These are phyloP conservation scores for Laburnicola sp. DNA, from an alignment of 2,329 filamentous ascomycete genomes.

Conservation along the genomic window DNA sequence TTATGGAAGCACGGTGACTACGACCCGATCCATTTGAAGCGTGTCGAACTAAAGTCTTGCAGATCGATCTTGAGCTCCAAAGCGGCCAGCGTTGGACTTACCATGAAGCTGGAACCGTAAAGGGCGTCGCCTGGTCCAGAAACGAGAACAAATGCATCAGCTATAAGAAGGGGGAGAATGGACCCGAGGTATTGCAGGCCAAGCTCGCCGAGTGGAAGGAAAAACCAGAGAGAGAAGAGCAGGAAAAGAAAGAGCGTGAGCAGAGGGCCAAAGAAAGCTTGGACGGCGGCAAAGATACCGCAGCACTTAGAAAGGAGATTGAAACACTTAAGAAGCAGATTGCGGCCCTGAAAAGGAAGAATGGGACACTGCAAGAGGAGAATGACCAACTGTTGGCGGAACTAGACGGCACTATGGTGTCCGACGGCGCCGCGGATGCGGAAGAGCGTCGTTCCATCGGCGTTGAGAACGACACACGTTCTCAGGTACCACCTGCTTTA, in stretches of 20 bases:
- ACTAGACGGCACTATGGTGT: too few species aligned
- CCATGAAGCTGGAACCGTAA: constrained; percentile 5
- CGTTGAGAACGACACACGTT: too few species aligned
- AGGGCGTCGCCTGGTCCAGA: constrained; percentile 7
- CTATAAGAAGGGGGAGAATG: constrained; percentile 1
- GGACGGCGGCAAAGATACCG: too few species aligned
- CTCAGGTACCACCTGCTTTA: too few species aligned
- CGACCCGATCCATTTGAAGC: neutral
- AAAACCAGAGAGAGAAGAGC: constrained; percentile 5
- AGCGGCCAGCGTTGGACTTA: constrained; percentile 4
- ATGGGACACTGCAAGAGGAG: too few species aligned
- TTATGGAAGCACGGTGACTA: constrained; percentile 7
- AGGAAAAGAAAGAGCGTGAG: constrained; percentile 2
- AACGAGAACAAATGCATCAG: constrained; percentile 11
- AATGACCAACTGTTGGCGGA: too few species aligned
- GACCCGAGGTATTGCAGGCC: neutral
- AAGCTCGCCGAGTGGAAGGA: constrained; percentile 8
- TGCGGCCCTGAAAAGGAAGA: too few species aligned
- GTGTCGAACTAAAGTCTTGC: neutral
- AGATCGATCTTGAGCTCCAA: constrained; percentile 8
- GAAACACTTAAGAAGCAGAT: too few species aligned
- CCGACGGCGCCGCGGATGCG: too few species aligned
- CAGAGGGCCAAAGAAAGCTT: neutral
- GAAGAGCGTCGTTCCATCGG: too few species aligned
- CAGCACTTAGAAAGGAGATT: too few species aligned